These are phyloP conservation scores for Pichia sp. DNA, from an alignment of 1,139 yeast species.

Conservation along the genomic window DNA sequence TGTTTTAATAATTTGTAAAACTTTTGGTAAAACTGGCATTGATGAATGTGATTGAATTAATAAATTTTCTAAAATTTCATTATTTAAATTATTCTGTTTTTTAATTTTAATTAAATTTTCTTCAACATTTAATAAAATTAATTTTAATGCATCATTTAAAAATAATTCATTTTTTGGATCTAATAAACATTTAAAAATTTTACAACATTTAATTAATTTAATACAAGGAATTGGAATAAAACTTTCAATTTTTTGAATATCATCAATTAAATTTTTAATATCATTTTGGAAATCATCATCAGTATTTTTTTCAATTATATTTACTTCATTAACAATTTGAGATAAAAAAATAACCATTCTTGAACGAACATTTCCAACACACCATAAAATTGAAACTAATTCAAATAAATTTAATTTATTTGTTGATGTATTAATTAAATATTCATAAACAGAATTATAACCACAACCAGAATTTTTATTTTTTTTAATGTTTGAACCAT, in stretches of 20 bases:
- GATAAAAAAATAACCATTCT: conserved; percentile 10
- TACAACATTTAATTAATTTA: conserved; percentile 23
- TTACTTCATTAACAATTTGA: conserved; percentile 13
- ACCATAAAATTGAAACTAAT: conserved; percentile 10
- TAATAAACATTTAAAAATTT: conserved; percentile 23
- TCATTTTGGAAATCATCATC: conserved; percentile 1
- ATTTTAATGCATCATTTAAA: conserved; percentile 20
- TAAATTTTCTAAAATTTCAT: conserved; percentile 1
- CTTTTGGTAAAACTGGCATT: conserved; percentile 19
- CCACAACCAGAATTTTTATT: conserved; percentile 7
- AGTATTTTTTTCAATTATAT: not conserved
- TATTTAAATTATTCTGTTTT: conserved; percentile 1
- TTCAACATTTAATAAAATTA: conserved; percentile 20
- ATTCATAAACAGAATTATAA: conserved; percentile 15
- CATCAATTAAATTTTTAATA: not conserved
- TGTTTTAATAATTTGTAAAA: conserved; percentile 15
- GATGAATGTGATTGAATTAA: conserved; percentile 8
- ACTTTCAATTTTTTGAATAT: conserved; percentile 17
- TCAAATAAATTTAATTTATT: conserved; percentile 14
- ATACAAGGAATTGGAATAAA: conserved; percentile 24
- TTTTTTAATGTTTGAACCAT: conserved; percentile 1
- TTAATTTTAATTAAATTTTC: conserved; percentile 17
- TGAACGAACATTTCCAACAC: conserved; percentile 10
- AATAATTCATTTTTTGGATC: conserved; percentile 18
- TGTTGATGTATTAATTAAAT: conserved; percentile 12